Percentiles rank a stretch among this genome's conserved stretches.
Conservation (phyloP, 148 eudicot genomes). For the Chenopodium formosanum region DNA sequence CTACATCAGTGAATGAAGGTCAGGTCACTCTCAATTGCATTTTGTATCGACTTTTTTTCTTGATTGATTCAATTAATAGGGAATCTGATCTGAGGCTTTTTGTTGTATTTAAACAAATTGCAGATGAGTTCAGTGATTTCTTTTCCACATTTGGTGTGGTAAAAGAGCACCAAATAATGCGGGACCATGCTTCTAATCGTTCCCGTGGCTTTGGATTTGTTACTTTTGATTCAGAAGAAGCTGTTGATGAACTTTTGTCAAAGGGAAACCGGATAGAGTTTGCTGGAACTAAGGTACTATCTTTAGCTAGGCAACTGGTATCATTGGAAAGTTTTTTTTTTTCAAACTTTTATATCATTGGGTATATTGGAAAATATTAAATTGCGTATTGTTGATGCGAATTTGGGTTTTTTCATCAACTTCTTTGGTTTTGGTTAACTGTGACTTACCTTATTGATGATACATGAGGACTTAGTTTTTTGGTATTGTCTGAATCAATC, state of each 20-base stretch:
- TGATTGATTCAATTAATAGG: neutral
- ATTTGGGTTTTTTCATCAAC: neutral
- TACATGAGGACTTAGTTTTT: neutral
- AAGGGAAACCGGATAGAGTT: conserved; percentile 61
- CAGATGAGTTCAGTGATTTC: conserved; percentile 59
- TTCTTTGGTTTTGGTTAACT: neutral
- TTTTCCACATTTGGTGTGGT: conserved; percentile 52
- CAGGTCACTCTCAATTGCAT: neutral
- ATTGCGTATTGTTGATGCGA: neutral
- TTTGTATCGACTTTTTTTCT: neutral
- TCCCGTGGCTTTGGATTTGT: conserved; percentile 68
- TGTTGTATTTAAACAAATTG: conserved; percentile 1
- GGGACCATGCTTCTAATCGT: conserved; percentile 56
- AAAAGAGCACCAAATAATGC: conserved; percentile 58
- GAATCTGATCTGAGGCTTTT: neutral
- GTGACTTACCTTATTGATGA: neutral
- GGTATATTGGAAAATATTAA: neutral
- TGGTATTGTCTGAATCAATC: neutral
- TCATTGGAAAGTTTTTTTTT: neutral
- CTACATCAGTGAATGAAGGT: conserved; percentile 58
- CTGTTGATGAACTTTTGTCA: conserved; percentile 52
- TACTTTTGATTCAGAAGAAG: conserved; percentile 51
- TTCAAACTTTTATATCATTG: neutral
- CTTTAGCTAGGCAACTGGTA: neutral
- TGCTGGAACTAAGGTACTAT: conserved; percentile 55